Conservation (phyloP, 805 yeast species). For the Metahyphopichia silvanorum region DNA sequence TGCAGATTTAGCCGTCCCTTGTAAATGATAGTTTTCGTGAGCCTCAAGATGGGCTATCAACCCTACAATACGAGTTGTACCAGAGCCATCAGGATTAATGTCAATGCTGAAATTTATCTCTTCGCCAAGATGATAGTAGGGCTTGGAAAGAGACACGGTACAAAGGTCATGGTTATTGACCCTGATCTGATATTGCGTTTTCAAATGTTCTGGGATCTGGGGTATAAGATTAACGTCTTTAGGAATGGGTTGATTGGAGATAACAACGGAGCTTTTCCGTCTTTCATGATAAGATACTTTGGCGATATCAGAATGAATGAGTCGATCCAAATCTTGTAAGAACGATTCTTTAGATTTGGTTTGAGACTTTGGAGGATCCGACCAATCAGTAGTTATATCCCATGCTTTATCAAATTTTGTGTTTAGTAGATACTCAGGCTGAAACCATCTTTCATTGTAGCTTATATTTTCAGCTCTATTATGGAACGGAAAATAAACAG, state of each 20-base stretch:
- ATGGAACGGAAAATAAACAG: slow-evolving; percentile 35
- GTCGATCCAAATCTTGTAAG: slow-evolving; percentile 26
- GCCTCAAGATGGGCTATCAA: slow-evolving; percentile 35
- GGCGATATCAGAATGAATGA: slow-evolving; percentile 30
- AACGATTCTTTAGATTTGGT: slow-evolving; percentile 15
- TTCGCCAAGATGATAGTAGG: slow-evolving; percentile 37
- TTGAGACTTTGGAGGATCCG: background rate
- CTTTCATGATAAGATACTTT: slow-evolving; percentile 30
- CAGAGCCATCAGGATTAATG: slow-evolving; percentile 13
- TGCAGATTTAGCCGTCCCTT: slow-evolving; percentile 7
- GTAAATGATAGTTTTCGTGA: slow-evolving; percentile 31
- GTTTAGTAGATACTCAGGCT: slow-evolving; percentile 22
- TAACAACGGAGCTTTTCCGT: slow-evolving; percentile 17
- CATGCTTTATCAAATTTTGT: slow-evolving; percentile 24
- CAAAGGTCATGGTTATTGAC: slow-evolving; percentile 33
- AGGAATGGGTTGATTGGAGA: background rate
- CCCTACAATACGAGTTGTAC: slow-evolving; percentile 28
- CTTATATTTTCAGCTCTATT: slow-evolving; percentile 23
- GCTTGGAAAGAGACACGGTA: slow-evolving; percentile 26
- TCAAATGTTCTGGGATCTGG: slow-evolving; percentile 25
- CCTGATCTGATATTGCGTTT: slow-evolving; percentile 35
- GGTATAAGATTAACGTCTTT: slow-evolving; percentile 11
- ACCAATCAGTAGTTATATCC: slow-evolving; percentile 12
- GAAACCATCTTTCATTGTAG: slow-evolving; percentile 24
- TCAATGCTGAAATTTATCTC: slow-evolving; percentile 33